Percentiles rank a stretch among this genome's conserved stretches.
phyloP scores from a whole-genome alignment of 805 yeast species.

The Candida krabiensis region DNA sequence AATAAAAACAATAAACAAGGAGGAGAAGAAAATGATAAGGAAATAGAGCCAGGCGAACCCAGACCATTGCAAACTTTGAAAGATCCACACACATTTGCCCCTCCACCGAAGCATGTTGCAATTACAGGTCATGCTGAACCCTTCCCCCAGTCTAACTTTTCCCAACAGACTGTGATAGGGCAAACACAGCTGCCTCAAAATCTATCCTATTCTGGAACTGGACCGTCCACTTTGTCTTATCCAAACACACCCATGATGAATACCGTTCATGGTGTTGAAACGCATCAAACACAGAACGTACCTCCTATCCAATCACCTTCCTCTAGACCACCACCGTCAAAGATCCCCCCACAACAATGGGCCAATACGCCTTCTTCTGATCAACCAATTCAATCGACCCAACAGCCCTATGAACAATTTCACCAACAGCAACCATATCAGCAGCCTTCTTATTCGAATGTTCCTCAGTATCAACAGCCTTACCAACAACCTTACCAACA shows the following conservation, averaged over 20 bases:
- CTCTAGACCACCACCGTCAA: slow-evolving; percentile 3
- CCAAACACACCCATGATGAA: no score
- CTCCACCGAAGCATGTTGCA: slow-evolving; percentile 28
- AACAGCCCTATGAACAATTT: no score
- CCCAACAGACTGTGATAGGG: not conserved
- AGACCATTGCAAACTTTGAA: slow-evolving; percentile 21
- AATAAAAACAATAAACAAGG: slow-evolving; percentile 29
- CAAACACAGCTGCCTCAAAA: no score
- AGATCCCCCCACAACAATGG: slow-evolving; percentile 10
- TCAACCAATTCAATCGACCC: no score
- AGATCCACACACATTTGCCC: slow-evolving; percentile 38
- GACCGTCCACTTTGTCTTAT: no score
- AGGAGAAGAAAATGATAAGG: slow-evolving; percentile 17
- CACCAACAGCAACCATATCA: slow-evolving; percentile 8
- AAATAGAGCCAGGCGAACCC: slow-evolving; percentile 11
- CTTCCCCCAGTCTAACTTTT: slow-evolving; percentile 15
- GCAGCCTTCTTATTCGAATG: slow-evolving; percentile 5
- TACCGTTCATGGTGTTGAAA: no score
- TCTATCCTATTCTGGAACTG: no score
- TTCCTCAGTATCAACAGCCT: slow-evolving; percentile 8
- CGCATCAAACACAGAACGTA: no score
- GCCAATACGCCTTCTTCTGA: slow-evolving; percentile 17
- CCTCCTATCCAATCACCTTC: no score
- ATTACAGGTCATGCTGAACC: slow-evolving; percentile 19
- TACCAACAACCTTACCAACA: slow-evolving; percentile 14